These are phyloP conservation scores for Phytophthora lateralis DNA, from an alignment of 352 stramenopile genomes.

Conservation along the genomic window DNA sequence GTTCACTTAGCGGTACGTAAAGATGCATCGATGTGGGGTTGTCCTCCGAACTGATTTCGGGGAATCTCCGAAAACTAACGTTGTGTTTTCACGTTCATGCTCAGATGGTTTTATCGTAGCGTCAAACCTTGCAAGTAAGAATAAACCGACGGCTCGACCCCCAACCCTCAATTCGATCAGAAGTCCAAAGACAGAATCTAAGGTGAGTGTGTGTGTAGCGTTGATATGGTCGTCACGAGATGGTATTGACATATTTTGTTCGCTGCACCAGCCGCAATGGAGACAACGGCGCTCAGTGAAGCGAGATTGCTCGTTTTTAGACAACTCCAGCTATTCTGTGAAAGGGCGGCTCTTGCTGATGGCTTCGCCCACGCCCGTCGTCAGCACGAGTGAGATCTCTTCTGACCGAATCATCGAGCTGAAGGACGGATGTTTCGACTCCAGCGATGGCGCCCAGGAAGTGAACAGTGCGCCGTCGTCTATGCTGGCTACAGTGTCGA, in stretches of 20 bases:
- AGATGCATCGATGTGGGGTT: no score
- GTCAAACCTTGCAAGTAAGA: conserved; percentile 14
- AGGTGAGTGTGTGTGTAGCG: conserved; percentile 11
- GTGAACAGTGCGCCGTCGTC: conserved; percentile 14
- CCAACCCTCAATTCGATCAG: neutral
- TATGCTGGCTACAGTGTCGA: conserved; percentile 2
- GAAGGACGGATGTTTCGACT: conserved; percentile 45
- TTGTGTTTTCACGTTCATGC: neutral
- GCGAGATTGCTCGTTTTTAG: conserved; percentile 64
- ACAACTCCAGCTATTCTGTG: conserved; percentile 30
- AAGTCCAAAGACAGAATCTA: conserved; percentile 9
- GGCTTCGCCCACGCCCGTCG: conserved; percentile 5
- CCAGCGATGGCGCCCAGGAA: conserved; percentile 36
- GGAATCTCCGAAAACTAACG: conserved; percentile 2
- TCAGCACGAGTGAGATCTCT: conserved; percentile 17
- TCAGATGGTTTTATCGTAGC: conserved; percentile 43
- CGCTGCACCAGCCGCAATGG: conserved; percentile 34
- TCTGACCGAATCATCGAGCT: conserved; percentile 47
- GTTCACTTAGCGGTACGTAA: conserved; percentile 47
- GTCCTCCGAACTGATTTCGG: neutral
- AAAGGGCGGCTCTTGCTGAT: conserved; percentile 31
- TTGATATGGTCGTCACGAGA: neutral
- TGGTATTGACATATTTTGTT: neutral
- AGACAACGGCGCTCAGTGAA: conserved; percentile 62
- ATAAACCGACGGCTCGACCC: neutral